Conservation (phyloP, 129 eudicot species). For the Calendula officinalis region DNA sequence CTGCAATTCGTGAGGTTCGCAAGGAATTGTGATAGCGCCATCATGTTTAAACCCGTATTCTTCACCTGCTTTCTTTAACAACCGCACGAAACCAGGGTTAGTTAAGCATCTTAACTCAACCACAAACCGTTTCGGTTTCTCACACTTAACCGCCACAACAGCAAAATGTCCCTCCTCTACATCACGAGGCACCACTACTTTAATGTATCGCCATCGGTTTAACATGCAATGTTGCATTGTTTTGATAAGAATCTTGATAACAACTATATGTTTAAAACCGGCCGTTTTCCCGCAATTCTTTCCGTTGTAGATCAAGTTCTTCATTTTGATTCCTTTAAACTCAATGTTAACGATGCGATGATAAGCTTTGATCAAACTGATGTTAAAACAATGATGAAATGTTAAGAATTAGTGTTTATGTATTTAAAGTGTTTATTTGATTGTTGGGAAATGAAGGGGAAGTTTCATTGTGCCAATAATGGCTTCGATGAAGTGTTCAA, state of each 20-base stretch:
- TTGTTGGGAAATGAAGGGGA: constrained; percentile 20
- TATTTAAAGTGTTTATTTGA: constrained; percentile 14
- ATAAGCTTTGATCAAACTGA: neutral
- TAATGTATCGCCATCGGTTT: neutral
- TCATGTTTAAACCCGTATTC: constrained; percentile 55
- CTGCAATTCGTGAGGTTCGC: constrained; percentile 48
- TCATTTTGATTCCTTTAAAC: neutral
- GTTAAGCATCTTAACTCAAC: constrained; percentile 42
- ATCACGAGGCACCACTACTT: constrained; percentile 29
- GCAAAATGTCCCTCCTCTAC: constrained; percentile 58
- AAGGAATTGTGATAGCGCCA: constrained; percentile 54
- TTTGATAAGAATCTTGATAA: constrained; percentile 23
- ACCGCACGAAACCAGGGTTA: constrained; percentile 50
- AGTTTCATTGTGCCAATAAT: constrained; percentile 8
- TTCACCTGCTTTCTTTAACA: constrained; percentile 48
- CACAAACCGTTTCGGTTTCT: constrained; percentile 51
- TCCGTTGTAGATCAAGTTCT: neutral
- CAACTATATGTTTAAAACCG: constrained; percentile 7
- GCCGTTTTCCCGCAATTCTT: neutral
- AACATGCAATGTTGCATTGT: constrained; percentile 15
- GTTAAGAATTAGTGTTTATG: neutral
- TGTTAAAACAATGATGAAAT: neutral
- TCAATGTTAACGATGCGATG: neutral
- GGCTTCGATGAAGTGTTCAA: neutral
- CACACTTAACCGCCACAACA: constrained; percentile 40